Evolutionary conservation across 345 rosid genomes (phyloP).

Genomic region (Eucalyptus curtisii): DNA sequence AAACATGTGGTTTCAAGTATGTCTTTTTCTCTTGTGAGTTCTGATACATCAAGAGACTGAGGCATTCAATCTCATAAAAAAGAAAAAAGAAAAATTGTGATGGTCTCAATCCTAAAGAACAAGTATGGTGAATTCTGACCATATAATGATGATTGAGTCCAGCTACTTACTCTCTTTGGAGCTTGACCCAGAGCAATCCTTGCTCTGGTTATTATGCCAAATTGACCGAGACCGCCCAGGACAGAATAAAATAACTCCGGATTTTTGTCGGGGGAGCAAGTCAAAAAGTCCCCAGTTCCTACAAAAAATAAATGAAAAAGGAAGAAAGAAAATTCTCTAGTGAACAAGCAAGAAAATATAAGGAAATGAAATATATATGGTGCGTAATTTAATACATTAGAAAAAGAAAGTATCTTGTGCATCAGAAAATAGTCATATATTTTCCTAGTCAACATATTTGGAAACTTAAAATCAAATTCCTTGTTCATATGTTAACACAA

Average conservation of each 20-base stretch:
- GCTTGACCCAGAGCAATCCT: background rate
- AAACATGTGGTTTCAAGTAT: background rate
- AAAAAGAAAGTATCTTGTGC: background rate
- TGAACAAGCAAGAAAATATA: background rate
- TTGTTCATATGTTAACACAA: background rate
- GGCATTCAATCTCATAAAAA: background rate
- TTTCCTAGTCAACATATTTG: background rate
- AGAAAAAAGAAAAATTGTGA: background rate
- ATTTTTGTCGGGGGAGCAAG: background rate
- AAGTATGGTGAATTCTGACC: background rate
- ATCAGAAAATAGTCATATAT: background rate
- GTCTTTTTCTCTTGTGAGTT: background rate
- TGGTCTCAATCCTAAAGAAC: background rate
- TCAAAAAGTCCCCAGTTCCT: background rate
- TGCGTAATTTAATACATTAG: background rate
- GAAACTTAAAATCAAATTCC: background rate
- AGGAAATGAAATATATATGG: background rate
- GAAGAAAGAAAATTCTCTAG: background rate
- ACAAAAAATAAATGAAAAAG: background rate
- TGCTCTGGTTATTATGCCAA: constrained; percentile 1
- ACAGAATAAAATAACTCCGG: background rate
- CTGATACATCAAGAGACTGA: background rate
- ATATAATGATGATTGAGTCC: too few relatives aligned
- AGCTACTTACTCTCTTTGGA: background rate
- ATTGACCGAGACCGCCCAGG: constrained; percentile 1